Base-by-base conservation (phyloP, 192 early-diverging fungal species). In the Mycoemilia scoparia region DNA sequence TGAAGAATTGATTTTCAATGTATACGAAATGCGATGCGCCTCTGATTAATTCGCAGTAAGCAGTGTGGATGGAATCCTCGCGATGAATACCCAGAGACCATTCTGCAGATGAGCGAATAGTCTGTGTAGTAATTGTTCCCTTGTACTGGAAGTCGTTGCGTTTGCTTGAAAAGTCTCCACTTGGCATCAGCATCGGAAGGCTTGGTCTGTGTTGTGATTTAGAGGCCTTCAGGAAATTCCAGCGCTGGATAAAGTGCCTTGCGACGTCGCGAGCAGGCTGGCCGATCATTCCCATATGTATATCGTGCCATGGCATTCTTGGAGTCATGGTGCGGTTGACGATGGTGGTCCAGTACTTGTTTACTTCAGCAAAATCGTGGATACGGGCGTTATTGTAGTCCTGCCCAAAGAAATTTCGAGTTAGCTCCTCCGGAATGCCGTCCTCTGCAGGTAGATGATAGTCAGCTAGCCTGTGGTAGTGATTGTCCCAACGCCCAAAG, bases 1-100 rank as follows among this genome's bases (percentile, higher is more conserved):
- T 73, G 44, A 88, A 88, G 61, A 88, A 88, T 46, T 88, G 85
- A 49, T 88, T 86, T 45, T 88, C 85, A 43, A 88, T 88, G 50
- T 88, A 84, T 20, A 88, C 56, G 60, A 77, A 87, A 39, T 84
- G 79, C 47, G 83, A 56, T 16, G 85, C 68, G 19, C 61, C 55
- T 18, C 46, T 41, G 47, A 88, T 88, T 35, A 67, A 54, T 34
- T 72, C 61, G 24, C 70, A 51, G 45, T 88, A 88, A 6, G 83
- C 85, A 17, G 70, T 79, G 42, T 76, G 71, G 46, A 88, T 88
- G 20, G 77, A 79, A 52, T 60, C 64, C 57, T 82, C 78, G 25
- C 54, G 61, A 8, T 51, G 59, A 39, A 77, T 69, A 14, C 69
- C 76, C 29, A 54, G 53, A 19, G 70, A 74, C 78, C 78, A 82